Base-by-base conservation (phyloP, 2,329 filamentous ascomycete species). In the Calonectria hongkongensis region DNA sequence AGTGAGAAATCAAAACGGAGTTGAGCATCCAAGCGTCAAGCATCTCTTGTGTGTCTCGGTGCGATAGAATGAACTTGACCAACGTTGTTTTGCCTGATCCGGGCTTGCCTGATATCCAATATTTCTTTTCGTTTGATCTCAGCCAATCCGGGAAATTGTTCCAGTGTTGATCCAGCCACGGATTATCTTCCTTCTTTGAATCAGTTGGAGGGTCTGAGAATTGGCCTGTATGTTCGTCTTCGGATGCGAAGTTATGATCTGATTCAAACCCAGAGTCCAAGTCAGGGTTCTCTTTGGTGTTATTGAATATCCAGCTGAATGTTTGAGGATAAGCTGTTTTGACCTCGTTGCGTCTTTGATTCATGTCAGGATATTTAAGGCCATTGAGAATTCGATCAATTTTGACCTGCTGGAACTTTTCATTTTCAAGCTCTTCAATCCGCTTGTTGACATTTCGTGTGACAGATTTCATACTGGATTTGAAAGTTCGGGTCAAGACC, bases 31-130 rank as follows among this genome's bases (percentile, higher is more conserved):
- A 83, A 2, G 28, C 3, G 2, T 70, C 12, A 7, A 84, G 70
- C 0, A 47, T 12, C 2, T 50, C 10, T 6, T 15, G 25, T 0
- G 79, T 82, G 6, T 56, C 16, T 3, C 63, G n/a, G 15, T 79
- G 54, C 0, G 70, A 39, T 2, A 74, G 16, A 13, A 84, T 48
- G 54, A 78, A 83, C 47, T 81, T 83, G 64, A 83, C 78, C 39
- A 84, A 62, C 0, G 80, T 83, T 12, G 75, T 80, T 51, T 85
- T 84, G 1, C 83, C 83, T 1, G 81, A 79, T 0, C 80, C 83
- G 0, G 80, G 76, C 58, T 83, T 84, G 0, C 82, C 82, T 15
- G 73, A 76, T 47, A 84, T 78, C 77, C 81, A 84, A 68, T 81
- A 84, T 0, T 64, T 30, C 0, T 27, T 33, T 2, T 36, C 56